Evolutionary conservation across 176 grass and related monocot species (phyloP), one percentile per base, ranked within the genome.

Genomic region (Paspalum notatum): DNA sequence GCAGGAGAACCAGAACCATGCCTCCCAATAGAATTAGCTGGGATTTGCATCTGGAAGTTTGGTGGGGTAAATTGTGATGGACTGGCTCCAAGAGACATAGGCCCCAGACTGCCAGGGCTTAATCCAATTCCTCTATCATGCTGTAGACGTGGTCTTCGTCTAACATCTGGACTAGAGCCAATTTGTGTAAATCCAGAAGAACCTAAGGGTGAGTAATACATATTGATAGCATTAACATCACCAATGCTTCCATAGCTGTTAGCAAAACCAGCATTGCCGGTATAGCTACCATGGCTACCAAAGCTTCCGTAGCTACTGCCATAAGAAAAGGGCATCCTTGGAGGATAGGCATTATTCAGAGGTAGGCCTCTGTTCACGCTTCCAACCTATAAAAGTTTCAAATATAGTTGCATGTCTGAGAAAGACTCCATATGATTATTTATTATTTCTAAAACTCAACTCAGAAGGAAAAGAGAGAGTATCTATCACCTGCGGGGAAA

Each of bases 51-150:
- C 62, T 95, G 92, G 68, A 83, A 93, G 45, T 82, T 91, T 76
- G 93, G 97, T 73, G 96, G 88, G 42, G 97, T 96, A 86, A 86
- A 93, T 22, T 99, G 97, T 5, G 97, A 96, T 39, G 97, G 97
- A 73, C 97, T 99, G 47, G 80, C 89, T 79, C 93, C 97, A 32
- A 96, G 87, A 72, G 93, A 93, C 88, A 93, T 90, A 66, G 84
- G 87, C 25, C 89, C 89, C 68, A 93, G 80, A 80, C 74, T 87
- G 47, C 90, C 91, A 85, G 97, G 85, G 68, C 91, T 96, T 50
- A 88, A 83, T 47, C 91, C 82, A 87, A 93, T 91, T 47, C 90
- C 88, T 85, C 83, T 99, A 84, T 87, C 91, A 88, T 93, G 85
- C 62, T 85, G 68, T 54, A 90, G 66, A 77, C 90, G 88, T 38